phyloP scores from a whole-genome alignment of 805 yeast species.

The Candida krabiensis region DNA sequence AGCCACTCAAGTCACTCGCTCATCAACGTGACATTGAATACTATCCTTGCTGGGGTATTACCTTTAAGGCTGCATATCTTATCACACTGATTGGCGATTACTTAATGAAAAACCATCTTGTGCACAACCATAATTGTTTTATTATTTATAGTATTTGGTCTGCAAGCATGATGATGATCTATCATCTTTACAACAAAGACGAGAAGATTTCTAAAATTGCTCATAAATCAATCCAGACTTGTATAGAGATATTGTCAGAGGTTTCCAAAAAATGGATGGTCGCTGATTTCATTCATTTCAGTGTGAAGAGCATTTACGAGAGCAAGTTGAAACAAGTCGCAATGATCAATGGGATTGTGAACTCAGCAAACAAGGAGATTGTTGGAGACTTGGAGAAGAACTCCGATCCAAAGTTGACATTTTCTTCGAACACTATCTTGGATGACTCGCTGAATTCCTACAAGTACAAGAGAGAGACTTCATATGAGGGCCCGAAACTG shows the following conservation, averaged over 20 bases:
- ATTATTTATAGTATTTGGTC: conserved; percentile 53
- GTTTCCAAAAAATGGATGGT: conserved; percentile 55
- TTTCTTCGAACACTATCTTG: conserved; percentile 6
- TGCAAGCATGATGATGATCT: conserved; percentile 70
- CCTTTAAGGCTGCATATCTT: conserved; percentile 79
- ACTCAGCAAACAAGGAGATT: conserved; percentile 10
- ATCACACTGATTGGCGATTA: conserved; percentile 63
- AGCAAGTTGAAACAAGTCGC: conserved; percentile 30
- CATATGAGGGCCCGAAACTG: conserved; percentile 8
- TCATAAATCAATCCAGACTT: conserved; percentile 20
- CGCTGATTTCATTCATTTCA: conserved; percentile 48
- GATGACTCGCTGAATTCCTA: conserved; percentile 10
- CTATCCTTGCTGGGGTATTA: conserved; percentile 76
- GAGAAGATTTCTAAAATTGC: conserved; percentile 25
- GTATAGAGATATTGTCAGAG: conserved; percentile 34
- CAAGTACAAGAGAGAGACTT: conserved; percentile 3
- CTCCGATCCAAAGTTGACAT: not conserved
- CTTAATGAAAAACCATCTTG: conserved; percentile 54
- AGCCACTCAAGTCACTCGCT: not conserved
- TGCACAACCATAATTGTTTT: conserved; percentile 33
- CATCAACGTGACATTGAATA: conserved; percentile 40
- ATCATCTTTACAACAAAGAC: conserved; percentile 48
- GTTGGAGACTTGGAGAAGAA: conserved; percentile 2
- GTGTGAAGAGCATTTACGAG: conserved; percentile 44
- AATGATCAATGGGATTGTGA: conserved; percentile 22